Conservation (phyloP, 352 stramenopile species). For the Phytophthora nicotianae region DNA sequence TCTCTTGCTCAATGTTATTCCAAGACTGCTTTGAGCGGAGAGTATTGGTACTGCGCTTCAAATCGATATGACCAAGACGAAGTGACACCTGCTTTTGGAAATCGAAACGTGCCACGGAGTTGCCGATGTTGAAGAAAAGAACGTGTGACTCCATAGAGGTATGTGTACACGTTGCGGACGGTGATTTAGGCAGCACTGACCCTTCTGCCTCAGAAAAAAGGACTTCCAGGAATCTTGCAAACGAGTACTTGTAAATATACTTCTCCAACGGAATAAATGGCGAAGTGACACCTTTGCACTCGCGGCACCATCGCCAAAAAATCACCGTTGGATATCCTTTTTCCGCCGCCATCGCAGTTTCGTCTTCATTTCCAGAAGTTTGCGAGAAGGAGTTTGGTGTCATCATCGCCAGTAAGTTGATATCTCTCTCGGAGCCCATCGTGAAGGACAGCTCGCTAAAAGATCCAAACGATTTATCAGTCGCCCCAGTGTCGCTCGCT, state of each 20-base stretch:
- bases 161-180: conserved; percentile 43
- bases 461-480: conserved; percentile 39
- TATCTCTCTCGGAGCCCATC: conserved; percentile 40
- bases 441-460: conserved; percentile 38
- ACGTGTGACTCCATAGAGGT: conserved; percentile 66
- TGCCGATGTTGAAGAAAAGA: conserved; percentile 82
- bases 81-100: conserved; percentile 53
- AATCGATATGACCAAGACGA: conserved; percentile 28
- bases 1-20: conserved; percentile 26
- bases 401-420: conserved; percentile 56
- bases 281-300: conserved; percentile 93
- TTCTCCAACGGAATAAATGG: conserved; percentile 88
- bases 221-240: conserved; percentile 97
- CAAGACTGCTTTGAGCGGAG: conserved; percentile 13
- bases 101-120: conserved; percentile 77
- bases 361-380: conserved; percentile 27
- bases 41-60: conserved; percentile 14
- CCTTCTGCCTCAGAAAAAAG: conserved; percentile 89
- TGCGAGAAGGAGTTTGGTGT: conserved; percentile 37
- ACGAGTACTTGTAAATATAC: conserved; percentile 97
- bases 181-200: conserved; percentile 10
- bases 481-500: conserved; percentile 32
- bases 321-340: conserved; percentile 78
- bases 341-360: conserved; percentile 25
- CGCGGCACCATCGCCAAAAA: conserved; percentile 98